These are phyloP conservation scores for Neofusicoccum laricinum DNA, from an alignment of 2,329 filamentous ascomycete genomes.

Conservation along the genomic window DNA sequence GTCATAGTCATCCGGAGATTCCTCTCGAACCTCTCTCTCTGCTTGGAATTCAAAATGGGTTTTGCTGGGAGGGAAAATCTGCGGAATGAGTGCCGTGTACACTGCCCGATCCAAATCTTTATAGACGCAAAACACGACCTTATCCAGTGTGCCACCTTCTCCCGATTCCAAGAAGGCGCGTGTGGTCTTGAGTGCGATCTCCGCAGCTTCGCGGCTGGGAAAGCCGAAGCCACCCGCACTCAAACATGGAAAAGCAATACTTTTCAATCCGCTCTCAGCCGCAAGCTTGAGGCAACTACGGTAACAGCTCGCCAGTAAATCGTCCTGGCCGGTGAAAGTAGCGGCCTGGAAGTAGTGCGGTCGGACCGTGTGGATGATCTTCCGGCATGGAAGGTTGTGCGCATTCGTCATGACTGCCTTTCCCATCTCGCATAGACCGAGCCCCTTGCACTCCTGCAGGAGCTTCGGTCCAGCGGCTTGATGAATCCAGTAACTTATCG, in stretches of 20 bases:
- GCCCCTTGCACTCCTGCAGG: slow-evolving; percentile 22
- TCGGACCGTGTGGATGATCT: slow-evolving; percentile 32
- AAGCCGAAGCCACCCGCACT: slow-evolving; percentile 31
- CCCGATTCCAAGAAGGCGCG: slow-evolving; percentile 31
- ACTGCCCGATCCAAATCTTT: slow-evolving; percentile 26
- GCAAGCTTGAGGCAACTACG: slow-evolving; percentile 27
- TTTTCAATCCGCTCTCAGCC: slow-evolving; percentile 23
- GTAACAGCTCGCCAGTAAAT: slow-evolving; percentile 32
- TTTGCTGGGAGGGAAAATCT: slow-evolving; percentile 9
- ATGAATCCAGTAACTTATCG: slow-evolving; percentile 21
- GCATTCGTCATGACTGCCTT: slow-evolving; percentile 28
- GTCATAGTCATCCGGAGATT: not conserved
- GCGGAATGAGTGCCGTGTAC: slow-evolving; percentile 29
- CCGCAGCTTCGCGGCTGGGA: slow-evolving; percentile 29
- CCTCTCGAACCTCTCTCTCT: not conserved
- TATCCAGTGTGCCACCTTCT: slow-evolving; percentile 23
- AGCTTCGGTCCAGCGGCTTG: slow-evolving; percentile 29
- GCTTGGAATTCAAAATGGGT: not conserved
- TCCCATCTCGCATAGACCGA: slow-evolving; percentile 19
- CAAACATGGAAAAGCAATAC: slow-evolving; percentile 33
- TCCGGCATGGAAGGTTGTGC: slow-evolving; percentile 26
- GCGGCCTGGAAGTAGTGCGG: slow-evolving; percentile 23
- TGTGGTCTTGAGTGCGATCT: slow-evolving; percentile 31
- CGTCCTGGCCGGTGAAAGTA: not conserved
- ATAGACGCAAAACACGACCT: slow-evolving; percentile 32